phyloP scores from a whole-genome alignment of 768 basidiomycete genomes.

The Collybia nuda region DNA sequence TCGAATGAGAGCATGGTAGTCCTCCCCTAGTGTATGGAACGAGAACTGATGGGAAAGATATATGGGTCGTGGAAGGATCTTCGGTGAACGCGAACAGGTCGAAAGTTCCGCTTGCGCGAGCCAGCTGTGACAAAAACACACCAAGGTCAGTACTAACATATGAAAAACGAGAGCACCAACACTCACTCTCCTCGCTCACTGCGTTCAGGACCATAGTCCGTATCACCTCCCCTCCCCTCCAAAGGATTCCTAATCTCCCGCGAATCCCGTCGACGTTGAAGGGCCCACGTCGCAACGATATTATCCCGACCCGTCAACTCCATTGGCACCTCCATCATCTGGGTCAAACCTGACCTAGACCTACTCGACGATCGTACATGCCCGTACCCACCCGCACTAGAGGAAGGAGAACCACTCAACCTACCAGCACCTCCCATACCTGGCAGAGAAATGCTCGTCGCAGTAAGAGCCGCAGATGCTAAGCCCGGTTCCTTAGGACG shows the following conservation, averaged over 20 bases:
- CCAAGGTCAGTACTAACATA: slow-evolving; percentile 10
- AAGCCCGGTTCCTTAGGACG: slow-evolving; percentile 26
- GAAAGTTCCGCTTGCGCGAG: slow-evolving; percentile 83
- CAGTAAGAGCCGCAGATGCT: slow-evolving; percentile 32
- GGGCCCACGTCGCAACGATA: slow-evolving; percentile 64
- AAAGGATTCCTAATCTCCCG: slow-evolving; percentile 44
- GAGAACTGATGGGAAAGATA: slow-evolving; percentile 87
- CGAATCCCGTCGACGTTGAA: slow-evolving; percentile 53
- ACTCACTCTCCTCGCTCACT: slow-evolving; percentile 35
- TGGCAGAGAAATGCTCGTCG: slow-evolving; percentile 64
- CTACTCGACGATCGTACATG: neutral
- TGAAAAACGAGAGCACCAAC: slow-evolving; percentile 3
- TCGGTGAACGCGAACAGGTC: slow-evolving; percentile 58
- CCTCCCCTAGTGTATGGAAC: slow-evolving; percentile 73
- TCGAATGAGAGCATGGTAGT: slow-evolving; percentile 79
- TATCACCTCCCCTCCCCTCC: slow-evolving; percentile 1
- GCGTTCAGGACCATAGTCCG: neutral
- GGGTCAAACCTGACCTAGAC: neutral
- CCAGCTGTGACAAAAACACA: slow-evolving; percentile 38
- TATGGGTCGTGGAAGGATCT: slow-evolving; percentile 68
- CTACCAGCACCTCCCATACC: slow-evolving; percentile 35
- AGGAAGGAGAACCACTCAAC: slow-evolving; percentile 30
- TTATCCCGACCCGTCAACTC: slow-evolving; percentile 37
- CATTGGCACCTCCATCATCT: slow-evolving; percentile 18
- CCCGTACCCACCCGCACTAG: slow-evolving; percentile 8